Evolutionary conservation across 2,329 filamentous ascomycete genomes (phyloP), one percentile per base, ranked within the genome.

Genomic region (Scedosporium boydii): DNA sequence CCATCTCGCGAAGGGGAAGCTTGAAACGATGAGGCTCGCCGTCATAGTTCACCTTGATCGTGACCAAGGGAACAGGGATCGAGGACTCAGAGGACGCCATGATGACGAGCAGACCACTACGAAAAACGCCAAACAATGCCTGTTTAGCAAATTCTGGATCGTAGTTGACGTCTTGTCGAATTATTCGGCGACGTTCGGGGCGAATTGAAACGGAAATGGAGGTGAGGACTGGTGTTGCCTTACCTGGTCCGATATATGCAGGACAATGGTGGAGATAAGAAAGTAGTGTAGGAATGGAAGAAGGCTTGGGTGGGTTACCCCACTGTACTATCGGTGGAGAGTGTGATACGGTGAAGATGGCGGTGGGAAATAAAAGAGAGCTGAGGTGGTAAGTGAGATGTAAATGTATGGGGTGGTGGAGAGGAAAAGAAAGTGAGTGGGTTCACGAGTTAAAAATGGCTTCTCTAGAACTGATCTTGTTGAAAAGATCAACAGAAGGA

Each of bases 1-100:
- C 86, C 63, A 98, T 87, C 68, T 98, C 93, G 72, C 87, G 87
- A 71, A 98, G 83, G 62, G 91, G 89, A 67, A 98, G 83, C 83
- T 96, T 97, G 79, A 96, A 90, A 69, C 92, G 89, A 70, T 89
- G 87, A 70, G 87, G 89, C 70, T 77, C 79, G 64, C 90, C 90
- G 71, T 92, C 86, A 71, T 89, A 86, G 70, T 85, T 84, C 71
- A 96, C 83, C 80, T 98, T 98, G 78, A 97, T 80, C 67, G 89
- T 91, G 76, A 98, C 89, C 46, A 42, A 46, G 21, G 48, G 16
- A 38, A 60, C 53, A 60, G 18, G 41, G 59, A 58, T 42, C n/a
- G 60, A 58, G 55, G 62, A 42, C 42, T 21, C 41, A 21, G 18
- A 48, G 62, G 12, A 42, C 21, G 51, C 51, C 51, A 55, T 55